Evolutionary conservation across 202 grass and related monocot species (phyloP).

Genomic region (Miscanthus sacchariflorus): DNA sequence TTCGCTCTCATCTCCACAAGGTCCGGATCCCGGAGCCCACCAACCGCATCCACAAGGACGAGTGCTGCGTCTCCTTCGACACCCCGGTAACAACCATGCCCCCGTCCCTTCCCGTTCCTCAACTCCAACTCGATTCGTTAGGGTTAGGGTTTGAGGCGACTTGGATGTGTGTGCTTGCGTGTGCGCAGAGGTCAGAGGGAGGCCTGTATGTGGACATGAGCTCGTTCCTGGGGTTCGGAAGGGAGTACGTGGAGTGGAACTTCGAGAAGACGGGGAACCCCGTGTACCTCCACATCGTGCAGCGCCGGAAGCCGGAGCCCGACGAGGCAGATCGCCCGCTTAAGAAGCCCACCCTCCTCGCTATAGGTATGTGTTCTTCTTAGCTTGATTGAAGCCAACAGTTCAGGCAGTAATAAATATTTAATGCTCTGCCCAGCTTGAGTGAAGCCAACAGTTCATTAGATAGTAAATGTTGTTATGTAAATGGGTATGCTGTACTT

Average conservation of each 20-base stretch:
- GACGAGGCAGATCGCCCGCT: conserved; percentile 85
- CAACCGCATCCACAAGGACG: conserved; percentile 94
- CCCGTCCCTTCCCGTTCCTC: background rate
- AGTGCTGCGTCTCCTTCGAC: conserved; percentile 98
- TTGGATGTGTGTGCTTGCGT: background rate
- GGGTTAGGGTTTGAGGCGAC: conserved; percentile 38
- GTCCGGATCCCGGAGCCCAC: conserved; percentile 97
- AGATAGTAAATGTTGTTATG: background rate
- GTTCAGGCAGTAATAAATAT: background rate
- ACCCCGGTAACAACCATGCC: conserved; percentile 60
- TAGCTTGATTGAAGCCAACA: conserved; percentile 1
- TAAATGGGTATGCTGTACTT: background rate
- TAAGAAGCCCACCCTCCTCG: conserved; percentile 95
- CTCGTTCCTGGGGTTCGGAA: conserved; percentile 94
- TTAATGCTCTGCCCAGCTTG: background rate
- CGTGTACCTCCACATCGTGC: conserved; percentile 94
- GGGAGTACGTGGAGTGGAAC: conserved; percentile 82
- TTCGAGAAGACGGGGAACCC: conserved; percentile 83
- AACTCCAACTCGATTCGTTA: background rate
- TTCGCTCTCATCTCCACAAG: conserved; percentile 82
- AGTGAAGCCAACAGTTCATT: background rate
- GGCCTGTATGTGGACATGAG: conserved; percentile 88
- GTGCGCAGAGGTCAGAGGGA: conserved; percentile 74
- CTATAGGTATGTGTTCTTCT: conserved; percentile 68
- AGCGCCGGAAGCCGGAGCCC: conserved; percentile 60